phyloP scores from a whole-genome alignment of 106 monocot species.

The Dioscorea alata region DNA sequence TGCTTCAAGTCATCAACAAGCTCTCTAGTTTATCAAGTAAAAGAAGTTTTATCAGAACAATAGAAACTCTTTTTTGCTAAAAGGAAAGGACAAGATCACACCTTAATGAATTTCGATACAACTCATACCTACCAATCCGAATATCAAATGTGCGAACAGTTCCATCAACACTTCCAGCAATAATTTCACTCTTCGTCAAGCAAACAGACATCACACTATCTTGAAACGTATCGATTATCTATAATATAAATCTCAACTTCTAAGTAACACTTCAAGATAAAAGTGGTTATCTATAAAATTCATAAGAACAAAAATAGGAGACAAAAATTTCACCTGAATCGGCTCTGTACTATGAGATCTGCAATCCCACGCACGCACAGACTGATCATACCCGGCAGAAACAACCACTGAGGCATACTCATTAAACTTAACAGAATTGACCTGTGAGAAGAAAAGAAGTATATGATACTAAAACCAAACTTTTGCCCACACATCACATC shows the following conservation, averaged over 20 bases:
- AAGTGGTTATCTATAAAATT: no score
- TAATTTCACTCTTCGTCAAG: conserved; percentile 91
- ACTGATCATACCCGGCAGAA: conserved; percentile 97
- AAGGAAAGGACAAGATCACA: no score
- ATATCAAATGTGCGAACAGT: conserved; percentile 98
- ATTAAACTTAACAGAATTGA: conserved; percentile 97
- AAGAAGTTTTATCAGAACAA: no score
- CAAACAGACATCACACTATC: conserved; percentile 97
- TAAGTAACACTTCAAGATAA: not conserved
- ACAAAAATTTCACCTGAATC: conserved; percentile 64
- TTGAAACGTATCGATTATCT: conserved; percentile 89
- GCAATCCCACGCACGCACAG: conserved; percentile 92
- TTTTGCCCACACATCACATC: no score
- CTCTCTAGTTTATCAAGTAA: conserved; percentile 38
- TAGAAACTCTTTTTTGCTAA: no score
- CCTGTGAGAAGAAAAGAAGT: conserved; percentile 24
- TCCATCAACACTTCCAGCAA: conserved; percentile 97
- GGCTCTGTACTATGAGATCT: conserved; percentile 97
- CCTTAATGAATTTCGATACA: no score
- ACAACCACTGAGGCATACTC: conserved; percentile 80
- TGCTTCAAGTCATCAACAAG: conserved; percentile 79
- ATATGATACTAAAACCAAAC: no score
- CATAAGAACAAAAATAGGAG: not conserved
- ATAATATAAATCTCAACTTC: conserved; percentile 1
- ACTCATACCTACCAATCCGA: conserved; percentile 79